A percentile compares a stretch with the other conserved stretches of the same genome.
These are phyloP conservation scores for Endoconidiophora laricicola DNA, from an alignment of 2,329 filamentous ascomycete genomes.

Conservation along the genomic window DNA sequence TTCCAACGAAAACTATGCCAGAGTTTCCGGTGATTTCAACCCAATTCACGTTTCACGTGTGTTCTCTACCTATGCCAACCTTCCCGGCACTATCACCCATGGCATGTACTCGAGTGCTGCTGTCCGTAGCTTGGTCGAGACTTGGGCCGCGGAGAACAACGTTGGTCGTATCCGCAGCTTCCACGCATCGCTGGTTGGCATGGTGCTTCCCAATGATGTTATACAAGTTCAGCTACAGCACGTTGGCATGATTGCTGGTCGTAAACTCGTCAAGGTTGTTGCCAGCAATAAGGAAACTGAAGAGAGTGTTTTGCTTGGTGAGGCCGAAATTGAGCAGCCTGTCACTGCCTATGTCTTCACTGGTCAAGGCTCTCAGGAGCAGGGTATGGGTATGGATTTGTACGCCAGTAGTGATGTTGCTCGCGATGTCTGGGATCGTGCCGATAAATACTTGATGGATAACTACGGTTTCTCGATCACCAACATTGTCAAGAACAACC, in stretches of 20 bases:
- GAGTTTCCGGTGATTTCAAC: conserved; percentile 96
- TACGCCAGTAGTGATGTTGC: conserved; percentile 88
- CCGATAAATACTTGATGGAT: conserved; percentile 94
- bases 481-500: conserved; percentile 98
- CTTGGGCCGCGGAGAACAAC: conserved; percentile 98
- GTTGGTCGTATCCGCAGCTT: conserved; percentile 94
- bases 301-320: conserved; percentile 86
- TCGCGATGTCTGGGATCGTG: conserved; percentile 93
- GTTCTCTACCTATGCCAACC: conserved; percentile 87
- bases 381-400: conserved; percentile 99
- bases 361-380: conserved; percentile 93
- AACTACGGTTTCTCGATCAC: conserved; percentile 98
- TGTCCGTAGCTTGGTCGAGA: conserved; percentile 90
- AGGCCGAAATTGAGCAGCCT: conserved; percentile 95
- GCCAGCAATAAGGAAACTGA: conserved; percentile 89
- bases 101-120: conserved; percentile 99
- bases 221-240: conserved; percentile 92
- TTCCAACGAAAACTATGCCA: conserved; percentile 94
- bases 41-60: conserved; percentile 96
- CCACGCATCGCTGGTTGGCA: conserved; percentile 90
- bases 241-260: conserved; percentile 90
- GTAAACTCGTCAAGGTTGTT: conserved; percentile 99
- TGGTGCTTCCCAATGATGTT: conserved; percentile 94
- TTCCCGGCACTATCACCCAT: conserved; percentile 94
- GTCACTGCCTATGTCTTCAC: conserved; percentile 96